phyloP scores from a whole-genome alignment of 139 green algal genomes.

The Chlorella sp. region DNA sequence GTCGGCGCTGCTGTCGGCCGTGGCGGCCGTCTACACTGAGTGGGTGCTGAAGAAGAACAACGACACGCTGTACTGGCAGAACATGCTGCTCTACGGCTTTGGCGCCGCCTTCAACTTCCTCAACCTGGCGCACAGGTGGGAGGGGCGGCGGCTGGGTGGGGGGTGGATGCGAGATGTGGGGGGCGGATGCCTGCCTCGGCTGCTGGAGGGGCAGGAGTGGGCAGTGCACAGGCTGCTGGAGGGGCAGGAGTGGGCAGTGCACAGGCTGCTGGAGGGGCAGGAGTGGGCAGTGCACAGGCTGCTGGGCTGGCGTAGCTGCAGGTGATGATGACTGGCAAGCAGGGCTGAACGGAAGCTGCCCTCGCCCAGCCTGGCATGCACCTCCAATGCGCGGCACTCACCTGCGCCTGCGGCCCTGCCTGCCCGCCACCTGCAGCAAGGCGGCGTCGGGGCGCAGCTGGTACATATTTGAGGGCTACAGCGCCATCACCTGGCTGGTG shows the following conservation, averaged over 20 bases:
- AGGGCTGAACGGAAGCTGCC: too few relatives aligned
- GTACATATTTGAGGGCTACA: conserved; percentile 54
- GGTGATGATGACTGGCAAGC: too few relatives aligned
- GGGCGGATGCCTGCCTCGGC: not conserved
- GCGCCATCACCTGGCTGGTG: conserved; percentile 57
- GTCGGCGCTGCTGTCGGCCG: conserved; percentile 51
- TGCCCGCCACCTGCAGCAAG: not conserved
- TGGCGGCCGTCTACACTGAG: conserved; percentile 74
- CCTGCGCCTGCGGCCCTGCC: not conserved
- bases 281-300: too few relatives aligned
- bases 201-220: too few relatives aligned
- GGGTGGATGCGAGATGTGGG: not conserved
- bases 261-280: too few relatives aligned
- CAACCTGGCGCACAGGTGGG: conserved; percentile 29
- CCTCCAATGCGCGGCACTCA: too few relatives aligned
- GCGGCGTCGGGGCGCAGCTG: not conserved
- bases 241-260: too few relatives aligned
- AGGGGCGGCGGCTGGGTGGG: not conserved
- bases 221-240: too few relatives aligned
- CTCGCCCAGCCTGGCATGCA: too few relatives aligned
- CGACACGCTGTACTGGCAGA: conserved; percentile 70
- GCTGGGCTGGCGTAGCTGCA: too few relatives aligned
- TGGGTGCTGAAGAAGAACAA: conserved; percentile 74
- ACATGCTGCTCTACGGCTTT: conserved; percentile 74
- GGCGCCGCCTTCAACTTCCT: conserved; percentile 58